Base-by-base conservation (phyloP, 2,329 filamentous ascomycete species). In the Neocucurbitaria cava region DNA sequence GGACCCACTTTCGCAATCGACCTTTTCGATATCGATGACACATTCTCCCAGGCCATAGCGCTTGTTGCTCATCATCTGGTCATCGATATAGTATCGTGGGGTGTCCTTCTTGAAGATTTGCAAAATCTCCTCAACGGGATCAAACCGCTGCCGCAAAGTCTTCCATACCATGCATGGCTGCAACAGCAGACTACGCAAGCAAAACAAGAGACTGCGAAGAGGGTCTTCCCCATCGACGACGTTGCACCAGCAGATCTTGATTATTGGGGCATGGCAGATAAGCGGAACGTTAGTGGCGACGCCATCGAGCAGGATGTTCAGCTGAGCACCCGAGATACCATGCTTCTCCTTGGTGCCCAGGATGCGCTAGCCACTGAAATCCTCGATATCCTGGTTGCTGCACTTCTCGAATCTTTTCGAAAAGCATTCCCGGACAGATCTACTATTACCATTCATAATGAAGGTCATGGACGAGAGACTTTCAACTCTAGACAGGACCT, bases 391-490 rank as follows among this genome's bases (percentile, higher is more conserved):
- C 59, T 77, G 31, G 63, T 76, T 3, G 70, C 74, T 2, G 69
- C 69, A 8, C 50, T 77, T 11, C 55, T 74, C 7, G 67, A 81
- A 46, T 78, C 81, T 0, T 82, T 82, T 62, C 74, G 72, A 3
- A 69, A 71, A 17, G 71, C 74, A 0, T 83, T 83, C 53, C 60
- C 65, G 0, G 76, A 80, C 41, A 70, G 80, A 18, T 28, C 68
- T 1, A 58, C 76, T 1, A 75, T 79, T 3, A 73, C 76, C 0
- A 76, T 82, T 39, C 79, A 78, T 58, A 82, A 81, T 23, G 80
- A 82, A 64, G 79, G 79, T 0, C 80, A 82, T 42, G 80, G 80
- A 7, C 70, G 80, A 35, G 79, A 82, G 59, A 69, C 76, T 0
- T 82, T 79, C 73, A 74, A 80, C 45, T 44, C 71, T 0, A 72